phyloP scores from a whole-genome alignment of 2,329 filamentous ascomycete species.

The Colletotrichum sidae region DNA sequence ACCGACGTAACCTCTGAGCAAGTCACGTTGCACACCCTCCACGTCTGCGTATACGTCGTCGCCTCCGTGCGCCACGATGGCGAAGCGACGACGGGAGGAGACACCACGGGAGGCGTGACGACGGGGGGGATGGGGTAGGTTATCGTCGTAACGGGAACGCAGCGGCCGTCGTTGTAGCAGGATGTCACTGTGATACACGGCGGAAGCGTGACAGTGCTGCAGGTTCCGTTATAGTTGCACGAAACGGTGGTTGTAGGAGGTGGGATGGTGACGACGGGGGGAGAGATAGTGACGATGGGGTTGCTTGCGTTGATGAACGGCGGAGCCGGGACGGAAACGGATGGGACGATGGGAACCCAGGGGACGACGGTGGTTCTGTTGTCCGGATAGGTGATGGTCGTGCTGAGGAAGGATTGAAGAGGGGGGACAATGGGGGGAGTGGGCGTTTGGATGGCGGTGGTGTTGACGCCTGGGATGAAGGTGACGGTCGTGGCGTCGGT shows the following conservation, averaged over 20 bases:
- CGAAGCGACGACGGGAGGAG: background rate
- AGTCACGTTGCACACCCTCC: background rate
- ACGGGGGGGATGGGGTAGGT: conserved; percentile 3
- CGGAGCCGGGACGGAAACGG: background rate
- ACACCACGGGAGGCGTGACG: background rate
- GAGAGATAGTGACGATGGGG: background rate
- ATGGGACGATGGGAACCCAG: conserved; percentile 6
- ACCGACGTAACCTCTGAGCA: background rate
- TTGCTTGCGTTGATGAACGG: conserved; percentile 5
- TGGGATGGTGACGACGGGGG: conserved; percentile 15
- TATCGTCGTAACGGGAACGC: background rate
- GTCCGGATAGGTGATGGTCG: background rate
- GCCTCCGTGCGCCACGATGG: too few species aligned
- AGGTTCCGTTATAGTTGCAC: conserved; percentile 9
- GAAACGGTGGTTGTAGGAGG: conserved; percentile 1
- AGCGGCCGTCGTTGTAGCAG: conserved; percentile 7
- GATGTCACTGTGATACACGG: conserved; percentile 3
- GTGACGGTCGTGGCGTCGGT: background rate
- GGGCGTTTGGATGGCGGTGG: background rate
- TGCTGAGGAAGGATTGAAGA: conserved; percentile 3
- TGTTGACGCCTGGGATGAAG: background rate
- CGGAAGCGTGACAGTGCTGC: conserved; percentile 5
- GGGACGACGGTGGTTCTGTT: conserved; percentile 17
- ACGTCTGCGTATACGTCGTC: background rate
- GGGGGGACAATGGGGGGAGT: background rate